A percentile compares a stretch with the other conserved stretches of the same genome.
Conservation (phyloP, 805 yeast species). For the Isabelozyma pseudorhagii region DNA sequence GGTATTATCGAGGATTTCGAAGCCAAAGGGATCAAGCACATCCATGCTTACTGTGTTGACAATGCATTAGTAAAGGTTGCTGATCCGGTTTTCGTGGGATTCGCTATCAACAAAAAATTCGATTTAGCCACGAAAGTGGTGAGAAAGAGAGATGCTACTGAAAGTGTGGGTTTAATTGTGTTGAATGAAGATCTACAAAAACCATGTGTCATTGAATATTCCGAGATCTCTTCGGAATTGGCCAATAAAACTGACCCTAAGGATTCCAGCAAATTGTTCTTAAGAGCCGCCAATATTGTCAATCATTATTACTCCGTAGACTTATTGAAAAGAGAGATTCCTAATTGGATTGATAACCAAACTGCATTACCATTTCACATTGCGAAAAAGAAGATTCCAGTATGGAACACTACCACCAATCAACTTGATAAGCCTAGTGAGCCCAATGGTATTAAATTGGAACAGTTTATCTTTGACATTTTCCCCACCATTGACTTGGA, state of each 20-base stretch:
- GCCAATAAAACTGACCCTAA: constrained; percentile 61
- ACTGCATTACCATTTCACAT: constrained; percentile 85
- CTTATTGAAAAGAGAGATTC: constrained; percentile 57
- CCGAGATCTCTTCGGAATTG: constrained; percentile 77
- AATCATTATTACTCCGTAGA: constrained; percentile 90
- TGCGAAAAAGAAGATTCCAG: constrained; percentile 85
- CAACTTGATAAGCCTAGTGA: constrained; percentile 56
- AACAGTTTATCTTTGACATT: constrained; percentile 95
- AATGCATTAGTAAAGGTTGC: constrained; percentile 89
- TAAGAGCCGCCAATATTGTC: constrained; percentile 95
- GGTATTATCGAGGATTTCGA: constrained; percentile 67
- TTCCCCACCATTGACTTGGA: constrained; percentile 71
- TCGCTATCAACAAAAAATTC: constrained; percentile 62
- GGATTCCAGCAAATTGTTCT: constrained; percentile 51
- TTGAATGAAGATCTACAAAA: constrained; percentile 48
- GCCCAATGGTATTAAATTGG: constrained; percentile 91
- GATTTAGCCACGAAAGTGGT: constrained; percentile 92
- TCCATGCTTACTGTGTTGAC: constrained; percentile 97
- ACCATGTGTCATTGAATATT: constrained; percentile 94
- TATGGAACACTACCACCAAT: constrained; percentile 46
- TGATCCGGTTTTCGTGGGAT: constrained; percentile 88
- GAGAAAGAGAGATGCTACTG: constrained; percentile 82
- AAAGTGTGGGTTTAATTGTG: constrained; percentile 91
- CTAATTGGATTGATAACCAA: constrained; percentile 67
- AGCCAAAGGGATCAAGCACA: constrained; percentile 70